These are phyloP conservation scores for Ophiostoma himal-ulmi DNA, from an alignment of 2,329 filamentous ascomycete genomes.

Conservation along the genomic window DNA sequence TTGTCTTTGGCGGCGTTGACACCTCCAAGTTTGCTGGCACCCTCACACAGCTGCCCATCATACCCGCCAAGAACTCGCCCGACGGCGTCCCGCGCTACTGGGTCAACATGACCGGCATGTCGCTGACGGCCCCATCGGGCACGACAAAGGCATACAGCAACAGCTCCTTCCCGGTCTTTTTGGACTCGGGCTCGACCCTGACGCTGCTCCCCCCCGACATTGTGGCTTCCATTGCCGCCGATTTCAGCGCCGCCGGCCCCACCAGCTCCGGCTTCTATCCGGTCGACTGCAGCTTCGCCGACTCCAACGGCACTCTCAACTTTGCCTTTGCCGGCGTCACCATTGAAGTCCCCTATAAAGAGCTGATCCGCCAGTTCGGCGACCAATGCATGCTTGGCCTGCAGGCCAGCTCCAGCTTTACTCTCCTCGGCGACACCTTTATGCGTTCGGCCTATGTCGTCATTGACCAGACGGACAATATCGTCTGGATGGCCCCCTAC, in stretches of 20 bases:
- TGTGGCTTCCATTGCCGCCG: conserved; percentile 43
- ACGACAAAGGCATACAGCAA: conserved; percentile 34
- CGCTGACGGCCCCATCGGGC: conserved; percentile 34
- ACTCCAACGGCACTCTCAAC: conserved; percentile 35
- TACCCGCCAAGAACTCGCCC: conserved; percentile 49
- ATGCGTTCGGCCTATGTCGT: conserved; percentile 51
- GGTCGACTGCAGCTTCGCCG: conserved; percentile 42
- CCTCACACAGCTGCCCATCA: conserved; percentile 56
- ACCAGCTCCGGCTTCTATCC: conserved; percentile 42
- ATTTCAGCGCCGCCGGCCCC: conserved; percentile 41
- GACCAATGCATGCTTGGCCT: conserved; percentile 46
- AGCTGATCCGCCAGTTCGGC: conserved; percentile 41
- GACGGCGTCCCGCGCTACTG: conserved; percentile 50
- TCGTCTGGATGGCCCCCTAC: conserved; percentile 47
- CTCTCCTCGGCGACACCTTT: conserved; percentile 55
- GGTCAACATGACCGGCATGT: conserved; percentile 44
- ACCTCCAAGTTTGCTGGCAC: conserved; percentile 56
- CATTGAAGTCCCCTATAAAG: conserved; percentile 45
- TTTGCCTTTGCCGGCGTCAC: conserved; percentile 46
- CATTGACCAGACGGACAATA: conserved; percentile 46
- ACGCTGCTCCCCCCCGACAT: conserved; percentile 58
- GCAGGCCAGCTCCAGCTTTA: conserved; percentile 42
- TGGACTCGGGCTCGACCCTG: conserved; percentile 66
- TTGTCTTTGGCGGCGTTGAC: conserved; percentile 64
- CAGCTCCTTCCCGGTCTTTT: conserved; percentile 51